Percentiles rank a stretch among this genome's conserved stretches.
phyloP scores from a whole-genome alignment of 176 grass and related monocot genomes.

The Carex kokanica region DNA sequence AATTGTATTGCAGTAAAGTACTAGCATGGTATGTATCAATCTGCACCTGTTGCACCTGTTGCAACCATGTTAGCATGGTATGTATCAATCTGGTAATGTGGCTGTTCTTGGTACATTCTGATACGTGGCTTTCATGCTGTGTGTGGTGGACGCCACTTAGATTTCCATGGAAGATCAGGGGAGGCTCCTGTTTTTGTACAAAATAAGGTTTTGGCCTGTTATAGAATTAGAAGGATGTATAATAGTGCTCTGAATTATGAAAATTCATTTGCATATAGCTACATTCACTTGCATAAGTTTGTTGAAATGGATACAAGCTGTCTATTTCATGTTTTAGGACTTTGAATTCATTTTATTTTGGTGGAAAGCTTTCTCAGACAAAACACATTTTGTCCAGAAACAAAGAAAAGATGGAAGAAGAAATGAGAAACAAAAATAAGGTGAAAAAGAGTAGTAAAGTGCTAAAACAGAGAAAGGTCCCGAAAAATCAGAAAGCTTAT shows the following conservation, averaged over 20 bases:
- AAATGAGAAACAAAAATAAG: background rate
- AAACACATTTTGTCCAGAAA: background rate
- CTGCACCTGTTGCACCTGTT: background rate
- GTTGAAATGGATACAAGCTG: background rate
- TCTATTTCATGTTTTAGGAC: background rate
- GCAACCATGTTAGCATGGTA: background rate
- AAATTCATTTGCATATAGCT: background rate
- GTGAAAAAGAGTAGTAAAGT: background rate
- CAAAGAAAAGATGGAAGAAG: background rate
- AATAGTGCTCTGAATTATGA: background rate
- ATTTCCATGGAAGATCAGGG: conserved; percentile 10
- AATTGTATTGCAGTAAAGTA: background rate
- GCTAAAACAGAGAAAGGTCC: background rate
- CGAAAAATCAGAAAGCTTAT: too few relatives aligned
- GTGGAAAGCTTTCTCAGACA: background rate
- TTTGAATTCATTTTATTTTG: background rate
- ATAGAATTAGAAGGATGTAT: background rate
- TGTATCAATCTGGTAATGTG: background rate
- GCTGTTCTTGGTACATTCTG: background rate
- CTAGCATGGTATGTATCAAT: background rate
- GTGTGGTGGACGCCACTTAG: background rate
- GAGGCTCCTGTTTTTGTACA: background rate
- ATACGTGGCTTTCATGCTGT: background rate
- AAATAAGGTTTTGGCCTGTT: background rate
- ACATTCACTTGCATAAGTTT: background rate